These are phyloP conservation scores for Mycena latifolia DNA, from an alignment of 768 basidiomycete genomes.

Conservation along the genomic window DNA sequence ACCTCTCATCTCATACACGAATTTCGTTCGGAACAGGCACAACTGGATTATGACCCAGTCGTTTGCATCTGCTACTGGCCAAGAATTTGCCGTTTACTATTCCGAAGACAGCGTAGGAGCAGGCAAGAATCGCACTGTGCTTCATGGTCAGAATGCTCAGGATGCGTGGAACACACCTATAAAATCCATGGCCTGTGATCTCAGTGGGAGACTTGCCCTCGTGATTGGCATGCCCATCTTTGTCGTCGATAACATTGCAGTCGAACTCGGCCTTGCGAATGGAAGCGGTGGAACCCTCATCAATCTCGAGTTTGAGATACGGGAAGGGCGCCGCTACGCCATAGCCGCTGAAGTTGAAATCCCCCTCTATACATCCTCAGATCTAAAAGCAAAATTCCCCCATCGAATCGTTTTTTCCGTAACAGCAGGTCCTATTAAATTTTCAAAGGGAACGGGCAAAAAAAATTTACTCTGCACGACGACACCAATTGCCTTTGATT, in stretches of 20 bases:
- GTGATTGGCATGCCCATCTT: constrained; percentile 35
- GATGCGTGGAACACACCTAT: constrained; percentile 35
- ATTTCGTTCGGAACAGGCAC: constrained; percentile 30
- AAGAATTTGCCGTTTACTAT: constrained; percentile 26
- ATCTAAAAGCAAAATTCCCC: background rate
- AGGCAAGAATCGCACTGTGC: constrained; percentile 1
- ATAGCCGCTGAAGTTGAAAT: constrained; percentile 30
- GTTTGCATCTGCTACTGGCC: constrained; percentile 23
- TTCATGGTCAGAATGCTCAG: constrained; percentile 18
- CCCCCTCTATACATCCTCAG: constrained; percentile 18
- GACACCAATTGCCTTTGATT: constrained; percentile 33
- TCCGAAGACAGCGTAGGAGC: constrained; percentile 10
- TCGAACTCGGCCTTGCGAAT: constrained; percentile 36
- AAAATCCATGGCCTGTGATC: constrained; percentile 24
- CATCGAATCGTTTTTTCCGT: constrained; percentile 14
- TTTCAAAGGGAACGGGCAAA: background rate
- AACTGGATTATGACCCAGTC: constrained; percentile 28
- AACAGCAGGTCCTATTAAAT: constrained; percentile 1
- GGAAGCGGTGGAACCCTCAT: constrained; percentile 30
- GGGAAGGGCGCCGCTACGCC: constrained; percentile 28
- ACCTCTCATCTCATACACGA: constrained; percentile 31
- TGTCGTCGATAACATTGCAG: constrained; percentile 34
- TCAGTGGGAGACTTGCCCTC: constrained; percentile 30
- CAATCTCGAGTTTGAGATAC: constrained; percentile 13
- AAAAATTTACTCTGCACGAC: constrained; percentile 3